A percentile compares a stretch with the other conserved stretches of the same genome.
phyloP scores from a whole-genome alignment of 352 stramenopile genomes.

The Hyaloperonospora brassicae region DNA sequence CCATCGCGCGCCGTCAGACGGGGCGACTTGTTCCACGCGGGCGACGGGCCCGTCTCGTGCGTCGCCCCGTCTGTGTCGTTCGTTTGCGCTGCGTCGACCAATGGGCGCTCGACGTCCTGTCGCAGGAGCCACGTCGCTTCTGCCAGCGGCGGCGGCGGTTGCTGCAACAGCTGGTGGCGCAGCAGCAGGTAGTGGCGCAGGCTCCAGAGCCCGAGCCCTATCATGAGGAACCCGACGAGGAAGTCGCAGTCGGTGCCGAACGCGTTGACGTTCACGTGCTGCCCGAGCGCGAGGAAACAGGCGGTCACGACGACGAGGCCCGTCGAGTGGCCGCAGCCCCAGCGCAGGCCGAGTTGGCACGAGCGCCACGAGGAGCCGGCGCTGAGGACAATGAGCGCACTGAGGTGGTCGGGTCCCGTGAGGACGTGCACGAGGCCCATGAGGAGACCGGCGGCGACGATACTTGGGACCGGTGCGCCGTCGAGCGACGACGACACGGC shows the following conservation, averaged over 20 bases:
- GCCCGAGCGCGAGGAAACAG: slow-evolving; percentile 49
- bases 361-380: slow-evolving; percentile 58
- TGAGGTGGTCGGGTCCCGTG: slow-evolving; percentile 77
- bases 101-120: slow-evolving; percentile 1
- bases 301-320: slow-evolving; percentile 67
- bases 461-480: slow-evolving; percentile 27
- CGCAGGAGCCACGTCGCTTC: slow-evolving; percentile 5
- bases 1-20: too few species aligned
- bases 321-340: slow-evolving; percentile 82
- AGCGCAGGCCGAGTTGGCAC: slow-evolving; percentile 78
- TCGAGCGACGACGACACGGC: slow-evolving; percentile 20
- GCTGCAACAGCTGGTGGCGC: slow-evolving; percentile 13
- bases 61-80: too few species aligned
- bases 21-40: too few species aligned
- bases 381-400: slow-evolving; percentile 76
- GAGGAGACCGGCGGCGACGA: slow-evolving; percentile 36
- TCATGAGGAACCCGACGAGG: slow-evolving; percentile 68
- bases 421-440: slow-evolving; percentile 47
- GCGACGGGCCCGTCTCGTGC: too few species aligned
- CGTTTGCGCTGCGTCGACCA: slow-evolving; percentile 22
- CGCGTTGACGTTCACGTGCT: slow-evolving; percentile 34
- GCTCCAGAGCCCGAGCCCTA: slow-evolving; percentile 48
- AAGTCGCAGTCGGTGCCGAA: slow-evolving; percentile 62
- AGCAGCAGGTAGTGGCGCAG: slow-evolving; percentile 43
- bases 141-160: slow-evolving; percentile 32